These are phyloP conservation scores for Nicotiana otophora DNA, from an alignment of 257 asterid species.

Conservation along the genomic window DNA sequence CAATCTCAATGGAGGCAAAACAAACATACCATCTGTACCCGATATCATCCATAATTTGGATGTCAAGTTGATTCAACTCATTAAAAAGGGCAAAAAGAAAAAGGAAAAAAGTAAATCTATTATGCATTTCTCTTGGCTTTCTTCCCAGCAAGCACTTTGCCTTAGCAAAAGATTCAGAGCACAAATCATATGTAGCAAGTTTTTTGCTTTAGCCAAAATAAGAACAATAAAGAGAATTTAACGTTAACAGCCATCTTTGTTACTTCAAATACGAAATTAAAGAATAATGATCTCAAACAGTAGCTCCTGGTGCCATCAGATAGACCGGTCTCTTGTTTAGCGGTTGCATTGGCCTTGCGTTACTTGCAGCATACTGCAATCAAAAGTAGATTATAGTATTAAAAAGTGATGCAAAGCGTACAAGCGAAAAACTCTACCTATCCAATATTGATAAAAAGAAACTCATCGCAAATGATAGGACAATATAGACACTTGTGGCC, in stretches of 20 bases:
- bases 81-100: not conserved
- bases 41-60: not conserved
- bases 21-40: not conserved
- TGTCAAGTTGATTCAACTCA: not conserved
- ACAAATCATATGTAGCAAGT: not conserved
- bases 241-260: not conserved
- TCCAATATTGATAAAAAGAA: not conserved
- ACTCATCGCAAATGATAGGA: not conserved
- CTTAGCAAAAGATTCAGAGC: not conserved
- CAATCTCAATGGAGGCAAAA: not conserved
- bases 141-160: not conserved
- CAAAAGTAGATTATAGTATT: not conserved
- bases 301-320: constrained; percentile 28
- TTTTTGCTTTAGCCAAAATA: not conserved
- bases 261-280: not conserved
- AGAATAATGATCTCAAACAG: not conserved
- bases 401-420: too few relatives aligned
- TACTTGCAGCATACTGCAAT: constrained; percentile 48
- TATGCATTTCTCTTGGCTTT: not conserved
- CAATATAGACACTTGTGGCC: not conserved
- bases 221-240: not conserved
- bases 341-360: constrained; percentile 61
- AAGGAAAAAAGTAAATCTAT: not conserved
- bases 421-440: not conserved
- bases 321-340: constrained; percentile 28